Evolutionary conservation across 1,284 basidiomycete genomes (phyloP).

Genomic region (Tylopilus sp.): DNA sequence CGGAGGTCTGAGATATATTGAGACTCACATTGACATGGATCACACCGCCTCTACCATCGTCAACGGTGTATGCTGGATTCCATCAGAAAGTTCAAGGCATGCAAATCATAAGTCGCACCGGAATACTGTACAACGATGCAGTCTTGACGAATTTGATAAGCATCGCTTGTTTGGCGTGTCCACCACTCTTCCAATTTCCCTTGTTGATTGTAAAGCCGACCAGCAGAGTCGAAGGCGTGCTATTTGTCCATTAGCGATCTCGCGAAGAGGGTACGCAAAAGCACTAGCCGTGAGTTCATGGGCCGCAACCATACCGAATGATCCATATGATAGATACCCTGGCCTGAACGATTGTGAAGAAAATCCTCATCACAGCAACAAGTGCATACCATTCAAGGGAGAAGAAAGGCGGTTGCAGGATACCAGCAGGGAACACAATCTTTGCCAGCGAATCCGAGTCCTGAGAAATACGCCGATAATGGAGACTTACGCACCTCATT

Average conservation of each 20-base stretch:
- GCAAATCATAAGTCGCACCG: slow-evolving; percentile 36
- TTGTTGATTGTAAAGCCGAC: slow-evolving; percentile 75
- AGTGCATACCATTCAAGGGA: slow-evolving; percentile 67
- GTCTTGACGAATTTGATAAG: slow-evolving; percentile 79
- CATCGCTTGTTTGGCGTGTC: slow-evolving; percentile 79
- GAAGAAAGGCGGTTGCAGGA: slow-evolving; percentile 93
- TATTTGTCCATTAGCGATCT: slow-evolving; percentile 29
- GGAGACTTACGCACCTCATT: slow-evolving; percentile 55
- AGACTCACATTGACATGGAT: slow-evolving; percentile 79
- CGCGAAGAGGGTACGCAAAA: not conserved
- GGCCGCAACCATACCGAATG: slow-evolving; percentile 85
- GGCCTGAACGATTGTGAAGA: slow-evolving; percentile 52
- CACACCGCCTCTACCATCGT: slow-evolving; percentile 80
- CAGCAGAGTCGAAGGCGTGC: slow-evolving; percentile 93
- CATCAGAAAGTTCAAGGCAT: slow-evolving; percentile 8
- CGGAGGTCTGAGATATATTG: not conserved
- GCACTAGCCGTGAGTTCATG: slow-evolving; percentile 73
- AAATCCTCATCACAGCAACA: not conserved
- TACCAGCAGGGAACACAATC: slow-evolving; percentile 97
- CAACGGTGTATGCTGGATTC: slow-evolving; percentile 67
- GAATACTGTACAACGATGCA: slow-evolving; percentile 92
- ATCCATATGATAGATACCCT: slow-evolving; percentile 84
- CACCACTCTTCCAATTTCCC: slow-evolving; percentile 87
- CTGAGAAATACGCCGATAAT: not conserved
- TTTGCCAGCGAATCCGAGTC: slow-evolving; percentile 34